phyloP scores from a whole-genome alignment of 805 yeast species.

The Maudiozyma pseudohumilis region DNA sequence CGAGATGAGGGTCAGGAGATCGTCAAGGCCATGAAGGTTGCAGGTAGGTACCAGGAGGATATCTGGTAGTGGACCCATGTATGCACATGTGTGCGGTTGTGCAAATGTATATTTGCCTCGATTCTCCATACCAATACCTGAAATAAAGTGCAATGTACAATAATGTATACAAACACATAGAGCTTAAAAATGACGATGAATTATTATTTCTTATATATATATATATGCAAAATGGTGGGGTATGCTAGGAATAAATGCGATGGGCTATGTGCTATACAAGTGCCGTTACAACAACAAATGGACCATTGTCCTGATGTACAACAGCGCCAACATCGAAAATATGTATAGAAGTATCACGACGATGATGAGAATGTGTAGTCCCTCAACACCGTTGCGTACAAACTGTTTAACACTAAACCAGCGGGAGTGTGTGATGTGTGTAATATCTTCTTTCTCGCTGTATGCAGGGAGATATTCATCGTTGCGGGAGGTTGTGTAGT shows the following conservation, averaged over 20 bases:
- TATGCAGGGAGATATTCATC: too few species aligned
- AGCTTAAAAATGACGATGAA: not conserved
- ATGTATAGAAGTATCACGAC: not conserved
- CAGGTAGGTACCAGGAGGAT: slow-evolving; percentile 92
- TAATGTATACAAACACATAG: not conserved
- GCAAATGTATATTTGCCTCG: not conserved
- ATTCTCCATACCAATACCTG: not conserved
- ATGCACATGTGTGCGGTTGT: too few species aligned
- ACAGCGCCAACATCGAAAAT: not conserved
- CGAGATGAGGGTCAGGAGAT: slow-evolving; percentile 65
- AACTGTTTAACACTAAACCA: too few species aligned
- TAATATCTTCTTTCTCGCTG: too few species aligned
- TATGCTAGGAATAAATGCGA: too few species aligned
- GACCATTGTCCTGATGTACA: not conserved
- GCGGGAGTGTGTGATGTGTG: too few species aligned
- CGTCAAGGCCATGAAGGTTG: slow-evolving; percentile 67
- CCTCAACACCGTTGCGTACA: too few species aligned
- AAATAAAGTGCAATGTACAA: too few species aligned
- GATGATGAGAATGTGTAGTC: not conserved
- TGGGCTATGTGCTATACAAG: too few species aligned
- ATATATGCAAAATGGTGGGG: too few species aligned
- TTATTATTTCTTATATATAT: not conserved
- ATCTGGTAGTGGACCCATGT: slow-evolving; percentile 77
- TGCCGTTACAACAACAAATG: not conserved
- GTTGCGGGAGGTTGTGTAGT: too few species aligned